These are phyloP conservation scores for Dacryopinax spathularia DNA, from an alignment of 768 basidiomycete species.

Conservation along the genomic window DNA sequence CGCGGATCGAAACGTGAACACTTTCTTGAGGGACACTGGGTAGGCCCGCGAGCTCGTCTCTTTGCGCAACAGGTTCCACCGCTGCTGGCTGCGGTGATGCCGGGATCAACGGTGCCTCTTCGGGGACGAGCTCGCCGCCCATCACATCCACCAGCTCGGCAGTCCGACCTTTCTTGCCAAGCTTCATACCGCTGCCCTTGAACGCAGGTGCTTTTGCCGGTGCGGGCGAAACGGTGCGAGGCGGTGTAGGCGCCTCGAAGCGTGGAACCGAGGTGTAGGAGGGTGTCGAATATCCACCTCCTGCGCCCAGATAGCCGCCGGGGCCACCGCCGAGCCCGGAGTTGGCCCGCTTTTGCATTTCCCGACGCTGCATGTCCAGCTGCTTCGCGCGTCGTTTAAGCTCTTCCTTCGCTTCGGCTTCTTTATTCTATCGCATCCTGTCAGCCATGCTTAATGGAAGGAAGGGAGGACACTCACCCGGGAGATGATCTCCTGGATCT, in stretches of 20 bases:
- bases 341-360: conserved; percentile 70
- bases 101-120: conserved; percentile 41
- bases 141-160: conserved; percentile 77
- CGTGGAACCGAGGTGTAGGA: conserved; percentile 8
- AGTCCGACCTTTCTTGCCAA: conserved; percentile 87
- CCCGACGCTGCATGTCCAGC: conserved; percentile 91
- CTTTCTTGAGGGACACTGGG: conserved; percentile 67
- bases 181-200: conserved; percentile 92
- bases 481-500: conserved; percentile 94
- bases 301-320: conserved; percentile 23
- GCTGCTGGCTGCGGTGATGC: conserved; percentile 37
- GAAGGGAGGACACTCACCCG: conserved; percentile 38
- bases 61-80: conserved; percentile 28
- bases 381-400: conserved; percentile 95
- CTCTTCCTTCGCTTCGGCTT: conserved; percentile 97
- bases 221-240: conserved; percentile 33
- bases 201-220: conserved; percentile 60
- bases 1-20: conserved; percentile 74
- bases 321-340: conserved; percentile 24
- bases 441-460: background rate
- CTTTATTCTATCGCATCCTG: conserved; percentile 63
- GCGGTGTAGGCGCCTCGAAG: conserved; percentile 10
- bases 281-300: conserved; percentile 23
- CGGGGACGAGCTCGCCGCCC: conserved; percentile 55
- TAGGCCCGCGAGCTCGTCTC: conserved; percentile 24